Conservation (phyloP, 2,329 filamentous ascomycete species). For the Dactylella cylindrospora region DNA sequence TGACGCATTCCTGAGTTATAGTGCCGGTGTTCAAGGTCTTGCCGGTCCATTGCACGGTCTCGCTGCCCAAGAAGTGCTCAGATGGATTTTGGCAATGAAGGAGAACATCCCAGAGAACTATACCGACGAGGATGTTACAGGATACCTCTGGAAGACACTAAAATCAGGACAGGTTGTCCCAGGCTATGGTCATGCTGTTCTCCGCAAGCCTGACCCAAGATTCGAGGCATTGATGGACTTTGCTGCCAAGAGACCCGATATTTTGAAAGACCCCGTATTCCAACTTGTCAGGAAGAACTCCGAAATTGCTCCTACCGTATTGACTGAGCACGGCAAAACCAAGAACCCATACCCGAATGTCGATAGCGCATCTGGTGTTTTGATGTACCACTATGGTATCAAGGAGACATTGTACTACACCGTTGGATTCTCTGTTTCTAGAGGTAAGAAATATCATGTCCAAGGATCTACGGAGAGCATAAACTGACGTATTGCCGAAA, state of each 20-base stretch:
- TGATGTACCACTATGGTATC: conserved; percentile 97
- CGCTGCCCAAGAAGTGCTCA: conserved; percentile 92
- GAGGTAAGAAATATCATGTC: no score
- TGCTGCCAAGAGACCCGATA: conserved; percentile 78
- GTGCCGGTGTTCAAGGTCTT: conserved; percentile 89
- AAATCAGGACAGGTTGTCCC: conserved; percentile 93
- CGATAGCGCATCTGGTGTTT: conserved; percentile 85
- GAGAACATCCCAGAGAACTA: conserved; percentile 76
- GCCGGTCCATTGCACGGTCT: conserved; percentile 92
- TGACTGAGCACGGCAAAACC: conserved; percentile 95
- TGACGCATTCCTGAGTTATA: conserved; percentile 94
- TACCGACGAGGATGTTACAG: conserved; percentile 76
- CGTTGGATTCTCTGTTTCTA: conserved; percentile 68
- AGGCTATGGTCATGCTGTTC: conserved; percentile 91
- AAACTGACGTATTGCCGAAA: conserved; percentile 58
- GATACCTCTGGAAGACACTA: conserved; percentile 89
- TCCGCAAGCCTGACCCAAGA: conserved; percentile 93
- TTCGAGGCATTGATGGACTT: conserved; percentile 98
- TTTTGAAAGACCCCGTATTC: conserved; percentile 85
- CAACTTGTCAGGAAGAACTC: conserved; percentile 90
- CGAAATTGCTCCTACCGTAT: conserved; percentile 82
- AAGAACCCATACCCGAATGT: conserved; percentile 98
- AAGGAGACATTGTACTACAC: conserved; percentile 95
- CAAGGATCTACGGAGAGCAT: no score
- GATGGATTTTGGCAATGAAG: conserved; percentile 97